Percentiles rank a stretch among this genome's conserved stretches.
Conservation (phyloP, 2,329 filamentous ascomycete species). For the Phaeosphaeriaceae sp. region DNA sequence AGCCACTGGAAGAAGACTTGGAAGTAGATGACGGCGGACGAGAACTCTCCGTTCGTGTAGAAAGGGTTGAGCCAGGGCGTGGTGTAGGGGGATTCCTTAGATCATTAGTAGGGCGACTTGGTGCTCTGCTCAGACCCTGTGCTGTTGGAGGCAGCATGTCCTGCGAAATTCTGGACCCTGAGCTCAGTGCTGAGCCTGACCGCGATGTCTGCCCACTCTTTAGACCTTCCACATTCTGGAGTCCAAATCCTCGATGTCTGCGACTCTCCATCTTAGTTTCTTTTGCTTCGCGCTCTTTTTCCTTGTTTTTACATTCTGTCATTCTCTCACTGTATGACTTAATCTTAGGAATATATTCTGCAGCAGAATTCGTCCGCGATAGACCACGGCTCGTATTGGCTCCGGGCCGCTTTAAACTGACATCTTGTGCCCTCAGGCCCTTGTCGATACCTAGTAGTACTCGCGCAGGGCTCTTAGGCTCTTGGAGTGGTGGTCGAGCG, state of each 20-base stretch:
- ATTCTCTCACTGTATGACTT: slow-evolving; percentile 87
- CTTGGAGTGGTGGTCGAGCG: slow-evolving; percentile 53
- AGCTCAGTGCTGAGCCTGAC: slow-evolving; percentile 35
- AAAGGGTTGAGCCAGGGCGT: slow-evolving; percentile 31
- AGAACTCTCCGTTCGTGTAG: slow-evolving; percentile 24
- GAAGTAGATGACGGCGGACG: slow-evolving; percentile 30
- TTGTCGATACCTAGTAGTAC: slow-evolving; percentile 89
- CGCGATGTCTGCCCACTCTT: slow-evolving; percentile 35
- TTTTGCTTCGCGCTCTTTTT: slow-evolving; percentile 53
- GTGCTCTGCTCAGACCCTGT: slow-evolving; percentile 17
- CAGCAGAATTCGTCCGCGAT: slow-evolving; percentile 52
- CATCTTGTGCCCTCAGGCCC: slow-evolving; percentile 76
- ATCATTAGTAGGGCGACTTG: slow-evolving; percentile 27
- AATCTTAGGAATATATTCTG: slow-evolving; percentile 30
- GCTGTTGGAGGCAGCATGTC: slow-evolving; percentile 22
- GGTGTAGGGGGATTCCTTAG: slow-evolving; percentile 21
- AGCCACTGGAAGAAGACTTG: slow-evolving; percentile 28
- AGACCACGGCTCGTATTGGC: slow-evolving; percentile 14
- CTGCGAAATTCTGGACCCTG: slow-evolving; percentile 25
- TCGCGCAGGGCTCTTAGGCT: slow-evolving; percentile 77
- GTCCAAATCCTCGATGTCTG: slow-evolving; percentile 50
- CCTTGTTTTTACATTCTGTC: slow-evolving; percentile 65
- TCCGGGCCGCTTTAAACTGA: slow-evolving; percentile 74
- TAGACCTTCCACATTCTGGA: slow-evolving; percentile 36
- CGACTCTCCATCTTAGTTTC: slow-evolving; percentile 51